Percentiles rank a stretch among this genome's conserved stretches.
Conservation (phyloP, 2,329 filamentous ascomycete genomes). For the Westerdykella ornata region DNA sequence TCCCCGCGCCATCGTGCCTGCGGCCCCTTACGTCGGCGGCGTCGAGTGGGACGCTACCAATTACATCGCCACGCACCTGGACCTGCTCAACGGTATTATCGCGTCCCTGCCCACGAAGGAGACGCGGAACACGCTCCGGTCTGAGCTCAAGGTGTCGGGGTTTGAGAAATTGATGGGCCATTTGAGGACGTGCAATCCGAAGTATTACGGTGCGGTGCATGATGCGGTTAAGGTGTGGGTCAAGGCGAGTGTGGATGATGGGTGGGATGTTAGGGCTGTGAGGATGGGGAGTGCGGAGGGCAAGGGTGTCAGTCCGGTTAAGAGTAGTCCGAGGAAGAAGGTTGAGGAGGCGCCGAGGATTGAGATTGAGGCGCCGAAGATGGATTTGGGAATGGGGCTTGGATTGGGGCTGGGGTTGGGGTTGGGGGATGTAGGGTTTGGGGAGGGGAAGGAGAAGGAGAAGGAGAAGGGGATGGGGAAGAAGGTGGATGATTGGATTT, state of each 20-base stretch:
- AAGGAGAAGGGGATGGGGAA: constrained; percentile 4
- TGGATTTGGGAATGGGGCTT: constrained; percentile 28
- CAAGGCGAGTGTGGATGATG: constrained; percentile 76
- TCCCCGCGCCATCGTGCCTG: constrained; percentile 81
- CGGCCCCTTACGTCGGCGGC: constrained; percentile 90
- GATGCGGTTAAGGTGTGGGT: constrained; percentile 87
- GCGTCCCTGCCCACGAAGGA: constrained; percentile 65
- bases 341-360: constrained; percentile 32
- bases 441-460: constrained; percentile 22
- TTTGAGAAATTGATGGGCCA: constrained; percentile 85
- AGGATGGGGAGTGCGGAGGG: constrained; percentile 56
- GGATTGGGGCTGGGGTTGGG: constrained; percentile 10
- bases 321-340: constrained; percentile 40
- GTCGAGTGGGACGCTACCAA: constrained; percentile 99
- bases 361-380: constrained; percentile 31
- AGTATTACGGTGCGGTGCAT: constrained; percentile 91
- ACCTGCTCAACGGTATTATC: constrained; percentile 84
- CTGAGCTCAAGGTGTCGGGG: constrained; percentile 71
- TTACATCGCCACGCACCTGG: constrained; percentile 86
- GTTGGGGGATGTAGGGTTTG: constrained; percentile 25
- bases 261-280: constrained; percentile 77
- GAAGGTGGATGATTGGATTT: constrained; percentile 30
- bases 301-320: constrained; percentile 25
- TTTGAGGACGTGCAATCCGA: constrained; percentile 89
- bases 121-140: constrained; percentile 72